Evolutionary conservation across 805 yeast genomes (phyloP).

Genomic region (Wickerhamiella occidentalis): DNA sequence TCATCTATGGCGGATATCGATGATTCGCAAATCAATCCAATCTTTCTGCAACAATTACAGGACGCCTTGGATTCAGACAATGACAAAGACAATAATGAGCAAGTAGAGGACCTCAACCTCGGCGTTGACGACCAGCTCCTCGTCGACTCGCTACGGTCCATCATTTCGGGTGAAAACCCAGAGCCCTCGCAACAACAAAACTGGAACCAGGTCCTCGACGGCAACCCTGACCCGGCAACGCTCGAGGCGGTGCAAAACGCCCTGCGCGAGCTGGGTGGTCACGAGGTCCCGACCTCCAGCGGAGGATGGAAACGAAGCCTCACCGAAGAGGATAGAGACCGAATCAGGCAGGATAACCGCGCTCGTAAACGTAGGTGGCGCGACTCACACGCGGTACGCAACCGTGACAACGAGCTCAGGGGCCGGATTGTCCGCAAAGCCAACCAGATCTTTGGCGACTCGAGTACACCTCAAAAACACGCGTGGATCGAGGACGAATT

Average conservation of each 20-base stretch:
- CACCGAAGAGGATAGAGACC: slow-evolving; percentile 37
- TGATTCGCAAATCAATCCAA: slow-evolving; percentile 9
- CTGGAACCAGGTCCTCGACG: slow-evolving; percentile 10
- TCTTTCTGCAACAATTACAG: slow-evolving; percentile 14
- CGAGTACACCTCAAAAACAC: slow-evolving; percentile 39
- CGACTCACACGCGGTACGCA: slow-evolving; percentile 63
- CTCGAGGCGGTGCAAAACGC: slow-evolving; percentile 24
- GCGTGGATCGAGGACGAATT: slow-evolving; percentile 72
- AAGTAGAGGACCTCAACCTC: slow-evolving; percentile 6
- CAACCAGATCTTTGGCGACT: slow-evolving; percentile 47
- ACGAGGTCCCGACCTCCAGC: slow-evolving; percentile 2
- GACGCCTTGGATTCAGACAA: slow-evolving; percentile 14
- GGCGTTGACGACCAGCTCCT: slow-evolving; percentile 16
- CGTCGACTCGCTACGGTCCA: slow-evolving; percentile 12
- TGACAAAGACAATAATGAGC: not conserved
- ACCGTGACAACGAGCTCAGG: slow-evolving; percentile 78
- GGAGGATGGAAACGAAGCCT: slow-evolving; percentile 9
- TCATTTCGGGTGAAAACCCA: slow-evolving; percentile 12
- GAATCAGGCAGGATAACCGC: slow-evolving; percentile 53
- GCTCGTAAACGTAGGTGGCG: slow-evolving; percentile 77
- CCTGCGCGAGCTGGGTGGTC: slow-evolving; percentile 16
- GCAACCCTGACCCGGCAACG: slow-evolving; percentile 22
- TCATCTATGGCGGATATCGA: slow-evolving; percentile 6
- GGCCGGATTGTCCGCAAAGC: slow-evolving; percentile 71
- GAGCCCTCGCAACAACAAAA: slow-evolving; percentile 1